Evolutionary conservation across 2,329 filamentous ascomycete genomes (phyloP).

Genomic region (Pezicula neosporulosa): DNA sequence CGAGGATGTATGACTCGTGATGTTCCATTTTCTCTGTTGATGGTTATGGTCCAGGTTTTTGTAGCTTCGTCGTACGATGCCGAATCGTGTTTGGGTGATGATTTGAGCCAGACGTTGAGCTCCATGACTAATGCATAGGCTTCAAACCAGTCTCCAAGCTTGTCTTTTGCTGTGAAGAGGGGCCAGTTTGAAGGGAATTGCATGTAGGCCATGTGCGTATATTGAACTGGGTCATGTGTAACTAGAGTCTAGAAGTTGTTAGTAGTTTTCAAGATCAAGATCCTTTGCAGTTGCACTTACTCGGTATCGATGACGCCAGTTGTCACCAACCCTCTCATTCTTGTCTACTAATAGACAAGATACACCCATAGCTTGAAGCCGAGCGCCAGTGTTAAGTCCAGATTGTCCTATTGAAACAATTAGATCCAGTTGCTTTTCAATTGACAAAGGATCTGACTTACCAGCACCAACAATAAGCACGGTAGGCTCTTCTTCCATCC

Average conservation of each 20-base stretch:
- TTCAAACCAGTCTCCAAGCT: slow-evolving; percentile 66
- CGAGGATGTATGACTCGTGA: slow-evolving; percentile 41
- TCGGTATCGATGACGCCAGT: slow-evolving; percentile 60
- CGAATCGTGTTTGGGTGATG: slow-evolving; percentile 36
- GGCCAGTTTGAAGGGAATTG: slow-evolving; percentile 64
- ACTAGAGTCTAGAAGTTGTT: slow-evolving; percentile 46
- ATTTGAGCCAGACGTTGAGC: slow-evolving; percentile 62
- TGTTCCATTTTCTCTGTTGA: slow-evolving; percentile 40
- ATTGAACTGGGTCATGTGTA: slow-evolving; percentile 61
- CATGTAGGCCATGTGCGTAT: slow-evolving; percentile 60
- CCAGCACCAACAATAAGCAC: slow-evolving; percentile 55
- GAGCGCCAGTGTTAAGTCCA: slow-evolving; percentile 53
- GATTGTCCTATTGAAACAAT: slow-evolving; percentile 43
- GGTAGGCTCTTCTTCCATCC: slow-evolving; percentile 47
- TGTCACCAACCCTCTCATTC: slow-evolving; percentile 57
- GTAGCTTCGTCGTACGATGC: slow-evolving; percentile 47
- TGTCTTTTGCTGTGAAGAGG: slow-evolving; percentile 69
- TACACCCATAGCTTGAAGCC: slow-evolving; percentile 56
- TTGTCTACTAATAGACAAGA: slow-evolving; percentile 55
- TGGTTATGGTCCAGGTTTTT: slow-evolving; percentile 50
- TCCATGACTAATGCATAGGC: slow-evolving; percentile 62
- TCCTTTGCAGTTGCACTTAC: neutral
- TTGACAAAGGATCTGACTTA: neutral
- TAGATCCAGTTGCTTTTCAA: neutral
- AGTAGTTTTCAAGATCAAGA: neutral